Evolutionary conservation across 768 basidiomycete species (phyloP), one percentile per base, ranked within the genome.

Genomic region (Crepidotus variabilis): DNA sequence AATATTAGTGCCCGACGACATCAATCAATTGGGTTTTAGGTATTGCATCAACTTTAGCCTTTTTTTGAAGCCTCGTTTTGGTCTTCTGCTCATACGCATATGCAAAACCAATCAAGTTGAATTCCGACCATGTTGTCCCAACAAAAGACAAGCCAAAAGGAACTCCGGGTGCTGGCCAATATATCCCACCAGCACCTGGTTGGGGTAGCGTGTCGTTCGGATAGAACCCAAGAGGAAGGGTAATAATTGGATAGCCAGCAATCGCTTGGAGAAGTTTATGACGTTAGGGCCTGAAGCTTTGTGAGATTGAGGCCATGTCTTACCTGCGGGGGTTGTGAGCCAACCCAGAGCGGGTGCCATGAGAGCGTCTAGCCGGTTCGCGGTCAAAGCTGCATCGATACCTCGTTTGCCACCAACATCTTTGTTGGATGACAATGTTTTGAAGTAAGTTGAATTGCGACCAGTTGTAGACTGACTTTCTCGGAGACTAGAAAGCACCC

Each of bases 51-150:
- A 74, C 51, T 60, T 75, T 81, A 2, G 84, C 84, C 63, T 66
- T 73, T 58, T 79, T 72, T 50, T 67, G 65, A 51, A 84, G 64
- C 14, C 85, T 67, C 1, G 77, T 79, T 55, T 80, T 72, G 3
- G 86, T 87, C 58, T 74, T 77, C 64, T 87, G 85, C 66, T 88
- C 86, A 59, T 83, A 87, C 1, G 85, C 85, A 67, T 78, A 87
- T 2, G 75, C 87, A 57, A 82, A 77, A 0, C 79, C 73, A 55
- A 88, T 76, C 47, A 87, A 72, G 18, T 76, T 67, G 62, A 78
- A 80, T 55, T 86, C 86, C 45, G 80, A 80, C 65, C 81, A 87
- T 13, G 80, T 81, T 0, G 84, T 82, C 0, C 84, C 83, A 9
- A 85, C 61, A 70, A 87, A 87, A 2, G 83, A 78, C 6, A 87